These are phyloP conservation scores for Daldinia loculata DNA, from an alignment of 495 filamentous ascomycete species.

Conservation along the genomic window DNA sequence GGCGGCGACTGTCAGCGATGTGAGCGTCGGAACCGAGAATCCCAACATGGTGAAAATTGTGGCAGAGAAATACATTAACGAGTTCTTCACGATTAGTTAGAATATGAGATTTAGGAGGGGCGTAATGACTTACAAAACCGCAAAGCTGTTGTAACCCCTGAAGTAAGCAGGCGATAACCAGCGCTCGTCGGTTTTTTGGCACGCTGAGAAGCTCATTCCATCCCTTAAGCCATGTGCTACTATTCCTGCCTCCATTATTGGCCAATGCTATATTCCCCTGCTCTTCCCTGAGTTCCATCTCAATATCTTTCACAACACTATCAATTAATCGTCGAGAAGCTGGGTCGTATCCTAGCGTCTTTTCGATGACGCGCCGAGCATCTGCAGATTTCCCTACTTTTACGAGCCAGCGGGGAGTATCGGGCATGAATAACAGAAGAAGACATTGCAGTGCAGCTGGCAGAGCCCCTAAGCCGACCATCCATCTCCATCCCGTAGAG, in stretches of 20 bases:
- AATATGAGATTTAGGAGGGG: background rate
- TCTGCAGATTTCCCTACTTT: conserved; percentile 66
- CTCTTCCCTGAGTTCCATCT: conserved; percentile 74
- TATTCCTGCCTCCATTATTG: conserved; percentile 33
- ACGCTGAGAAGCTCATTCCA: conserved; percentile 65
- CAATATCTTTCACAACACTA: conserved; percentile 68
- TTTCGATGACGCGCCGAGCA: conserved; percentile 69
- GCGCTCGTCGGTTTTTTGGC: conserved; percentile 75
- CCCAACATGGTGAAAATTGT: conserved; percentile 86
- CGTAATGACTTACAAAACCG: conserved; percentile 72
- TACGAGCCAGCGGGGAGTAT: conserved; percentile 88
- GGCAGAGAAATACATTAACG: conserved; percentile 94
- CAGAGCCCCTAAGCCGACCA: conserved; percentile 84
- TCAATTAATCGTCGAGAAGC: conserved; percentile 59
- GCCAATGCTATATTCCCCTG: conserved; percentile 56
- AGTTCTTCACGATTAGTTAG: conserved; percentile 64
- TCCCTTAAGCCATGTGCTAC: conserved; percentile 52
- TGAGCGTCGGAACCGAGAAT: conserved; percentile 82
- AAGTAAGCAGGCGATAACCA: conserved; percentile 84
- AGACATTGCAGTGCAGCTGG: conserved; percentile 77
- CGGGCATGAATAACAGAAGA: conserved; percentile 74
- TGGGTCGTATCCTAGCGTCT: conserved; percentile 66
- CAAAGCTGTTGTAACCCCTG: conserved; percentile 91
- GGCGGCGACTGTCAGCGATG: conserved; percentile 78
- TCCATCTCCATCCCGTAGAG: conserved; percentile 80